phyloP scores from a whole-genome alignment of 2,329 filamentous ascomycete species.

The Aspergillus proliferans region DNA sequence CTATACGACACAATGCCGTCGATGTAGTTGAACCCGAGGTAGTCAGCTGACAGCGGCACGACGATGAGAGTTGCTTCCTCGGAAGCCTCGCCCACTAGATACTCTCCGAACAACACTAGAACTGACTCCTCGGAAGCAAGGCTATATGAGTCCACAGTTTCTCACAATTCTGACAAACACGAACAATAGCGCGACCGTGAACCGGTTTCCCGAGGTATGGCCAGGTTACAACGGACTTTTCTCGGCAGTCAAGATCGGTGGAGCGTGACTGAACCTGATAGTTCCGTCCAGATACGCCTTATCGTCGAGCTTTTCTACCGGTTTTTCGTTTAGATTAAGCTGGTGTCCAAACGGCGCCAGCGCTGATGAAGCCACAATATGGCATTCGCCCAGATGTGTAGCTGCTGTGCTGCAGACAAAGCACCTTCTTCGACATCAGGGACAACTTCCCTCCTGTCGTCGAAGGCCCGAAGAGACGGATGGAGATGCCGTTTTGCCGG shows the following conservation, averaged over 20 bases:
- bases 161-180: slow-evolving; percentile 33
- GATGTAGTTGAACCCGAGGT: slow-evolving; percentile 41
- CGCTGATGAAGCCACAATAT: slow-evolving; percentile 37
- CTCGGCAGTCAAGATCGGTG: slow-evolving; percentile 32
- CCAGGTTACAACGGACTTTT: slow-evolving; percentile 14
- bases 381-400: slow-evolving; percentile 47
- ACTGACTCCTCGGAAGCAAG: slow-evolving; percentile 32
- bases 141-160: slow-evolving; percentile 31
- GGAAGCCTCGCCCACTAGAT: slow-evolving; percentile 34
- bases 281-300: slow-evolving; percentile 44
- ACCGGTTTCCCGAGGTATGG: slow-evolving; percentile 47
- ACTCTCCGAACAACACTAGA: slow-evolving; percentile 44
- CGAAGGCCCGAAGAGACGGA: slow-evolving; percentile 26
- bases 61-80: slow-evolving; percentile 48
- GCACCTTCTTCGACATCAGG: slow-evolving; percentile 42
- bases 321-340: slow-evolving; percentile 42
- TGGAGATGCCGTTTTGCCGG: slow-evolving; percentile 19
- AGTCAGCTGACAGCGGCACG: slow-evolving; percentile 40
- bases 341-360: slow-evolving; percentile 24
- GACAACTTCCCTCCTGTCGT: slow-evolving; percentile 32
- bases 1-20: slow-evolving; percentile 48
- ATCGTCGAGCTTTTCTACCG: slow-evolving; percentile 47
- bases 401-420: slow-evolving; percentile 34
- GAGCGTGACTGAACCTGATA: slow-evolving; percentile 33
- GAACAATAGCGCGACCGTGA: slow-evolving; percentile 46